phyloP scores from a whole-genome alignment of 345 rosid genomes.

The Luvunga scandens region DNA sequence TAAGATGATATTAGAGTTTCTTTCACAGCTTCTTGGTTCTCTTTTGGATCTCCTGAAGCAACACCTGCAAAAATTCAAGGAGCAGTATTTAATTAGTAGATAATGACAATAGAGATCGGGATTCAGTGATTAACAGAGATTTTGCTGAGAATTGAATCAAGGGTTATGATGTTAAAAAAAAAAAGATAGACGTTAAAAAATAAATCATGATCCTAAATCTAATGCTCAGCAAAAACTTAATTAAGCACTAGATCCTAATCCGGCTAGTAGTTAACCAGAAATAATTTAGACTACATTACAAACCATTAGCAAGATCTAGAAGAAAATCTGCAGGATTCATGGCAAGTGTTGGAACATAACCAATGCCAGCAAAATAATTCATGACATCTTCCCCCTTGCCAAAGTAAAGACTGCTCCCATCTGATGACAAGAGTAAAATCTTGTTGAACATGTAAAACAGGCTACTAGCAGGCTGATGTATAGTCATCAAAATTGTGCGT shows the following conservation, averaged over 20 bases:
- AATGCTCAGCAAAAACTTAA: no score
- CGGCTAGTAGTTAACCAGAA: no score
- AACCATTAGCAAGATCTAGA: slow-evolving; percentile 61
- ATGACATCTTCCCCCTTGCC: slow-evolving; percentile 43
- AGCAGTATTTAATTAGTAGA: no score
- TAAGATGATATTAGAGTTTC: slow-evolving; percentile 37
- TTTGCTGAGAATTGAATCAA: no score
- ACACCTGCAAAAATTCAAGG: slow-evolving; percentile 24
- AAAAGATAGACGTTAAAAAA: no score
- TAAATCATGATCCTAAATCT: no score
- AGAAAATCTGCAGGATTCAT: slow-evolving; percentile 69
- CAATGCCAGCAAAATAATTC: slow-evolving; percentile 48
- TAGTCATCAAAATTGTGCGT: slow-evolving; percentile 54
- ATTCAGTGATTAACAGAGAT: no score
- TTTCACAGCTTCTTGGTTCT: slow-evolving; percentile 29
- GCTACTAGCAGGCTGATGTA: slow-evolving; percentile 69
- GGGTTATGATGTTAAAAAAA: no score
- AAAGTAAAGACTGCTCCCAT: slow-evolving; percentile 51
- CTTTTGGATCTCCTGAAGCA: slow-evolving; percentile 24
- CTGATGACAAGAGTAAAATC: slow-evolving; percentile 44
- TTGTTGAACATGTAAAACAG: slow-evolving; percentile 65
- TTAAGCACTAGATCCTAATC: no score
- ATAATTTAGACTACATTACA: background rate
- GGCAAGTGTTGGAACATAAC: slow-evolving; percentile 37
- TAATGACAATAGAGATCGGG: no score